Conservation (phyloP, 805 yeast genomes). For the Cyberlindnera xishuangbannaensis region DNA sequence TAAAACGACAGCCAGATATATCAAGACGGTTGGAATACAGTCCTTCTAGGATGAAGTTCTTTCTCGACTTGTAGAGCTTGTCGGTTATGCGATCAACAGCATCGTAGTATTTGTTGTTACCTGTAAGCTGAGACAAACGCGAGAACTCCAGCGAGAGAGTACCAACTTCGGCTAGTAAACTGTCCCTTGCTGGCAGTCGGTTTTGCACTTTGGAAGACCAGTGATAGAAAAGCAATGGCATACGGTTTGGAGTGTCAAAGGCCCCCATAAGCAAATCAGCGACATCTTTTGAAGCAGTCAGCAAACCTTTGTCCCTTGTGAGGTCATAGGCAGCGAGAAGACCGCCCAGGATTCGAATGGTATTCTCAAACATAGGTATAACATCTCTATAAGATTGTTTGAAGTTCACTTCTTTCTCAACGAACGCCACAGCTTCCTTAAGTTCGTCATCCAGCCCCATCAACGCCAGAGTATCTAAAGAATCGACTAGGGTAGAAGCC, state of each 20-base stretch:
- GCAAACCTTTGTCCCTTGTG: constrained; percentile 30
- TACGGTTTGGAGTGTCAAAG: constrained; percentile 53
- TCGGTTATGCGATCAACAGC: constrained; percentile 41
- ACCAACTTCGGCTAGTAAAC: constrained; percentile 41
- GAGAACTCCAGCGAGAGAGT: constrained; percentile 48
- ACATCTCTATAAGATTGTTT: constrained; percentile 32
- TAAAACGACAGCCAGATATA: constrained; percentile 43
- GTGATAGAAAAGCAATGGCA: constrained; percentile 42
- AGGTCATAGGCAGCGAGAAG: constrained; percentile 47
- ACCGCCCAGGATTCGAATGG: constrained; percentile 49
- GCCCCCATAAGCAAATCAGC: constrained; percentile 47
- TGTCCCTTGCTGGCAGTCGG: constrained; percentile 32
- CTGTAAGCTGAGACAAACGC: constrained; percentile 45
- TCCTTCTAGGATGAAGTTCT: constrained; percentile 34
- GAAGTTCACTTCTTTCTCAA: constrained; percentile 34
- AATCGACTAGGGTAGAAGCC: constrained; percentile 46
- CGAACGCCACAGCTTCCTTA: constrained; percentile 30
- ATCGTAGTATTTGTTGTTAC: constrained; percentile 42
- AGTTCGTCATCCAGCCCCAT: constrained; percentile 38
- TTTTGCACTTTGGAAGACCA: constrained; percentile 35
- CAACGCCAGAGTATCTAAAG: constrained; percentile 46
- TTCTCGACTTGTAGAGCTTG: constrained; percentile 29
- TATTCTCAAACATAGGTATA: constrained; percentile 46
- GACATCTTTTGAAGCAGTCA: constrained; percentile 37
- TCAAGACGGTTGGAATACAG: constrained; percentile 41